Conservation (phyloP, 805 yeast genomes). For the Suhomyces xylopsoci region DNA sequence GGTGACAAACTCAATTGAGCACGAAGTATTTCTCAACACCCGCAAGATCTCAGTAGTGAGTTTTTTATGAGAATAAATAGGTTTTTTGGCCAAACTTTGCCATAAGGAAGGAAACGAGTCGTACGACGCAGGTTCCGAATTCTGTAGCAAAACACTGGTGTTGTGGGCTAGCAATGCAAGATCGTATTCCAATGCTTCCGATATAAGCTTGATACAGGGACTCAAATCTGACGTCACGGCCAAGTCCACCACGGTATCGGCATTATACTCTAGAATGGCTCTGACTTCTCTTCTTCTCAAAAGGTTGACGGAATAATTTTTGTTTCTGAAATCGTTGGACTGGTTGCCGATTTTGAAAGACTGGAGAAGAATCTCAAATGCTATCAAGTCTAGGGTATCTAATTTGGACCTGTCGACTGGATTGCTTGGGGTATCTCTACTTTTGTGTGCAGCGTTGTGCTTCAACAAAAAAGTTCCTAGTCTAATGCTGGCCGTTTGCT, state of each 20-base stretch:
- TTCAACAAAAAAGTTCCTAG: conserved; percentile 47
- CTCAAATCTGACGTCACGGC: conserved; percentile 12
- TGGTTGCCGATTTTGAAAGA: conserved; percentile 17
- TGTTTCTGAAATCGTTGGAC: conserved; percentile 14
- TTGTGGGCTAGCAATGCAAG: conserved; percentile 23
- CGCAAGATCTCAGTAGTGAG: conserved; percentile 10
- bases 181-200: conserved; percentile 17
- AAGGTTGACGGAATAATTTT: conserved; percentile 32
- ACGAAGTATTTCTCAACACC: conserved; percentile 16
- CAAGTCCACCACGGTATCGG: conserved; percentile 25
- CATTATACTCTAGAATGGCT: conserved; percentile 44
- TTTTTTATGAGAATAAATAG: conserved; percentile 12
- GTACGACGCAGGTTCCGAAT: conserved; percentile 24
- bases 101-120: conserved; percentile 34
- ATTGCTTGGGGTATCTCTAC: not conserved
- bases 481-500: conserved; percentile 51
- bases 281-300: conserved; percentile 48
- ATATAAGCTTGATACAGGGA: conserved; percentile 10
- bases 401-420: not conserved
- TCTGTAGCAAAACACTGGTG: conserved; percentile 16
- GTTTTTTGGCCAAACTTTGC: conserved; percentile 16
- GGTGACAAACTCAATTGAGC: conserved; percentile 17
- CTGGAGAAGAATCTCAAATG: conserved; percentile 11
- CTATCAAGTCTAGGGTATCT: not conserved
- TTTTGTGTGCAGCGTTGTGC: not conserved